A percentile compares a stretch with the other conserved stretches of the same genome.
Evolutionary conservation across 257 asterid species (phyloP).

Genomic region (Lycium barbarum): DNA sequence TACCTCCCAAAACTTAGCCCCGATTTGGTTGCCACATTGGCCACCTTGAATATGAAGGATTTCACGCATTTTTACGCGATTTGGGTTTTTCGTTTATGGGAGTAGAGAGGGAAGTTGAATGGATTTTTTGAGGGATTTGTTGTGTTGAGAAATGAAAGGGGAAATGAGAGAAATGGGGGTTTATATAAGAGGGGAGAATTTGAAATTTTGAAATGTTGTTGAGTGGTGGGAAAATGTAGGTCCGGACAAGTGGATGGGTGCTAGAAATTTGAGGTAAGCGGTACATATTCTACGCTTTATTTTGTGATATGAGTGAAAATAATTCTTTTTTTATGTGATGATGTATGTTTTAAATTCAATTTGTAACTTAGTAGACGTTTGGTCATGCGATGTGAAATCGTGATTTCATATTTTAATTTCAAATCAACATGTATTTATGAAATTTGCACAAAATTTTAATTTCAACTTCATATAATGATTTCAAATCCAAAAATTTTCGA

Average conservation of each 20-base stretch:
- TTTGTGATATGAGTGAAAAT: neutral
- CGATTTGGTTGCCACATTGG: constrained; percentile 63
- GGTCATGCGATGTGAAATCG: too few species aligned
- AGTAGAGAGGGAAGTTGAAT: constrained; percentile 7
- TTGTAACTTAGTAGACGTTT: too few species aligned
- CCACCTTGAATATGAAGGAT: constrained; percentile 63
- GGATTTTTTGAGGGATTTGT: neutral
- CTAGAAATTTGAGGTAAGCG: neutral
- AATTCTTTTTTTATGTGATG: too few species aligned
- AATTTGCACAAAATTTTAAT: too few species aligned
- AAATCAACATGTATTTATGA: too few species aligned
- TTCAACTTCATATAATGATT: too few species aligned
- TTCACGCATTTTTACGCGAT: constrained; percentile 48
- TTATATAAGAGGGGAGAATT: neutral
- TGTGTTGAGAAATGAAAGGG: neutral
- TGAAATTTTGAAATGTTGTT: constrained; percentile 9
- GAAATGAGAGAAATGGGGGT: neutral
- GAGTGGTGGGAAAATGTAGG: constrained; percentile 11
- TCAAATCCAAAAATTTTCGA: too few species aligned
- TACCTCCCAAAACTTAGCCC: constrained; percentile 59
- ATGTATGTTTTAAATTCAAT: too few species aligned
- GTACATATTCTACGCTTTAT: neutral
- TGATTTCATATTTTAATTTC: too few species aligned
- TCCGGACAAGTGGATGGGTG: constrained; percentile 18
- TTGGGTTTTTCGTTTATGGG: neutral